Base-by-base conservation (phyloP, 441 rosid species). In the Populus trichocarpa region DNA sequence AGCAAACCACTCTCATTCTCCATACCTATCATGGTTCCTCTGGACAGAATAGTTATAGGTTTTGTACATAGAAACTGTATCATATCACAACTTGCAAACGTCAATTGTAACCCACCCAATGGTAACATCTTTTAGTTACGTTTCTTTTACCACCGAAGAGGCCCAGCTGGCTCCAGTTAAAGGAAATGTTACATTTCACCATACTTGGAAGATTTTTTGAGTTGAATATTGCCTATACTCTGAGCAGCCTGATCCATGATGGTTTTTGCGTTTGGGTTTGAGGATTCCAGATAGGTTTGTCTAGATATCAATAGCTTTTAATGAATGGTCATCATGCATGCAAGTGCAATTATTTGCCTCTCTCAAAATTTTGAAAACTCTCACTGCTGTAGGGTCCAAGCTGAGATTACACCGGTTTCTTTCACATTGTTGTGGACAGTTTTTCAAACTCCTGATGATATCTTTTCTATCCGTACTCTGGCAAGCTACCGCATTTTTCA, bases 21-120 rank as follows among this genome's bases (percentile, higher is more conserved):
- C 61, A 53, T 16, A 5, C n/a, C 6, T 53, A 35, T 5, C 16
- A 20, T 53, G 65, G 42, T 30, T 75, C 32, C 65, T 70, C 69
- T 6, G n/a, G 30, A 66, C 67, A 69, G 64, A 26, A 40, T 77
- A 53, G n/a, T 6, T 73, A 26, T 33, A 32, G 57, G n/a, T 40
- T 61, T 28, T 79, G 79, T 80, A 77, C 22, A 72, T 59, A 50
- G 76, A 71, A 77, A 59, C 20, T 77, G 69, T 69, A 18, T 25
- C 1, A 14, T 71, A 23, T 67, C 28, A 63, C 36, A 40, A 10
- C 79, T 53, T 53, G 22, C 6, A 53, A 1, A 53, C 61, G n/a
- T 18, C 22, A 6, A 6, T 53, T 18, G 61, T 53, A 30, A 30
- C 32, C 32, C 32, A 30, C 32, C 32, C 32, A 30, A 30, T 63